phyloP scores from a whole-genome alignment of 2,329 filamentous ascomycete genomes.

The Dothistroma septosporum region DNA sequence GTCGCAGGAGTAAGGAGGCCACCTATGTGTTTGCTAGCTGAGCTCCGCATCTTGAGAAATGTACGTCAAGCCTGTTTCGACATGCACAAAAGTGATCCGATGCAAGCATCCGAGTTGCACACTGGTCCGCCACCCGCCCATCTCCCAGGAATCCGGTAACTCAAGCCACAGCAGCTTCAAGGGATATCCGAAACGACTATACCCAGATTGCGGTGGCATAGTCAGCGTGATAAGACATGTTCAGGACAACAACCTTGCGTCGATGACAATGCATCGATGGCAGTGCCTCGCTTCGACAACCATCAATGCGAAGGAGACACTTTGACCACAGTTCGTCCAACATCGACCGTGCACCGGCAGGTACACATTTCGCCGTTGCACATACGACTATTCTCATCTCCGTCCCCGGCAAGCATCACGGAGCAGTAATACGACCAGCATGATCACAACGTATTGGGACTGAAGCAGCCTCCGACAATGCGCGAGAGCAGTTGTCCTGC shows the following conservation, averaged over 20 bases:
- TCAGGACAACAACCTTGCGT: neutral
- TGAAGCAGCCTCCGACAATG: neutral
- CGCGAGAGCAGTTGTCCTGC: neutral
- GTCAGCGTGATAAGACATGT: neutral
- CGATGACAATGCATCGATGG: neutral
- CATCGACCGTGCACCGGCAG: neutral
- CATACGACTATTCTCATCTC: neutral
- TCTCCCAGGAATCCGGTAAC: constrained; percentile 4
- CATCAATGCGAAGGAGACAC: neutral
- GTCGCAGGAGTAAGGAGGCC: neutral
- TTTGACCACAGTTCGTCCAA: neutral
- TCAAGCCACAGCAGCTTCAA: constrained; percentile 2
- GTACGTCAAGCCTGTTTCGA: constrained; percentile 18
- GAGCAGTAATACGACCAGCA: neutral
- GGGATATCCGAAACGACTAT: constrained; percentile 1
- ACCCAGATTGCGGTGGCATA: neutral
- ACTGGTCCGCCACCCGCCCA: constrained; percentile 3
- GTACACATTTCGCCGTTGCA: neutral
- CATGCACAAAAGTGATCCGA: constrained; percentile 7
- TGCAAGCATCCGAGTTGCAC: constrained; percentile 13
- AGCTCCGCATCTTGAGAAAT: constrained; percentile 7
- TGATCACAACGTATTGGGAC: neutral
- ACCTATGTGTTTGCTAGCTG: constrained; percentile 19
- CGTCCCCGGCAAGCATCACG: neutral
- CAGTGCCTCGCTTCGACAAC: neutral